Percentiles rank a stretch among this genome's conserved stretches.
Evolutionary conservation across 495 filamentous ascomycete species (phyloP).

Genomic region (Xylaria bambusicola): DNA sequence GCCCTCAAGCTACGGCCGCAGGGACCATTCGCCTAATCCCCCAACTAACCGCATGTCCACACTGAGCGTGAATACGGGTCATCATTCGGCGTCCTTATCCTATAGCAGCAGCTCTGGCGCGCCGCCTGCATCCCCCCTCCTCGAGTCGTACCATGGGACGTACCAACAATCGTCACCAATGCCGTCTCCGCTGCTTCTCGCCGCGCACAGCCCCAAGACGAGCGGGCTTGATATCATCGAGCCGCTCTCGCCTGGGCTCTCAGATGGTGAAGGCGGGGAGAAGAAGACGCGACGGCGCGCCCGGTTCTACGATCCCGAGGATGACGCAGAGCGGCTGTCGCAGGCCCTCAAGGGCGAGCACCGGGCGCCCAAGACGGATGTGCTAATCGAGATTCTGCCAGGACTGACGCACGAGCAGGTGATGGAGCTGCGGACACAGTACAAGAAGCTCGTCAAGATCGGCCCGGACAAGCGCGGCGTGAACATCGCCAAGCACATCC

Average conservation of each 20-base stretch:
- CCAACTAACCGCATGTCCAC: slow-evolving; percentile 51
- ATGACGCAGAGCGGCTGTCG: slow-evolving; percentile 75
- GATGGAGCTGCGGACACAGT: slow-evolving; percentile 78
- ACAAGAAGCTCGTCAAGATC: slow-evolving; percentile 83
- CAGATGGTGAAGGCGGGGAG: slow-evolving; percentile 38
- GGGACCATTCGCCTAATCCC: slow-evolving; percentile 49
- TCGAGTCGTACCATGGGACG: slow-evolving; percentile 91
- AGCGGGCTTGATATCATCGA: slow-evolving; percentile 37
- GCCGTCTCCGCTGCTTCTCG: slow-evolving; percentile 70
- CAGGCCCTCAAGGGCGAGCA: slow-evolving; percentile 70
- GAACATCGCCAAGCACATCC: slow-evolving; percentile 96
- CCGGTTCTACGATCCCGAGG: slow-evolving; percentile 73
- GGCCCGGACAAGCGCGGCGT: slow-evolving; percentile 73
- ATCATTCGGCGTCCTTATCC: slow-evolving; percentile 40
- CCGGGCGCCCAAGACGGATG: slow-evolving; percentile 63
- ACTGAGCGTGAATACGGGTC: slow-evolving; percentile 45
- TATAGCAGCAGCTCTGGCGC: slow-evolving; percentile 51
- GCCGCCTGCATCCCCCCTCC: slow-evolving; percentile 77
- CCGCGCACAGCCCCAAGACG: slow-evolving; percentile 36
- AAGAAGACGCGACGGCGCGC: slow-evolving; percentile 55
- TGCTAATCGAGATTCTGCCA: slow-evolving; percentile 82
- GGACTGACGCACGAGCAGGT: slow-evolving; percentile 82
- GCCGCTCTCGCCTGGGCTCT: slow-evolving; percentile 44
- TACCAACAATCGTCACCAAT: slow-evolving; percentile 96
- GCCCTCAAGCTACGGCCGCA: slow-evolving; percentile 29